Evolutionary conservation across 1,284 basidiomycete genomes (phyloP).

Genomic region (Irpex sp.): DNA sequence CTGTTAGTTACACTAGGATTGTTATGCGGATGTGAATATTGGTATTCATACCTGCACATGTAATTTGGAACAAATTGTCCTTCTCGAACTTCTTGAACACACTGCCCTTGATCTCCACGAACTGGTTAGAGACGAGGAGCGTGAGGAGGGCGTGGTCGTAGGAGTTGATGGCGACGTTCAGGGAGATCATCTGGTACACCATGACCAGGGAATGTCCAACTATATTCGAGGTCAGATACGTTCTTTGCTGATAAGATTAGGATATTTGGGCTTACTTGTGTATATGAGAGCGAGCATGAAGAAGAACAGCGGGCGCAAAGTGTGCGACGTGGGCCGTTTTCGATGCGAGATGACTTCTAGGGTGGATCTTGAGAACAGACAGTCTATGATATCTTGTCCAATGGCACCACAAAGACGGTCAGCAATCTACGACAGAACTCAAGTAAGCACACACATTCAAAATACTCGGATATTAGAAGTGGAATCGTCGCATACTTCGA

Average conservation of each 20-base stretch:
- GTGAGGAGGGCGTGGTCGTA: constrained; percentile 97
- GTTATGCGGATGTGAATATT: background rate
- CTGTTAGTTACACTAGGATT: background rate
- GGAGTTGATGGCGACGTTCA: constrained; percentile 98
- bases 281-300: constrained; percentile 85
- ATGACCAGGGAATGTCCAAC: constrained; percentile 92
- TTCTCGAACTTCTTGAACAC: constrained; percentile 99
- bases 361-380: constrained; percentile 91
- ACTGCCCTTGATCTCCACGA: constrained; percentile 99
- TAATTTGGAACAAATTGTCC: constrained; percentile 99
- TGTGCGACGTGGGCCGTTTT: constrained; percentile 54
- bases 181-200: constrained; percentile 92
- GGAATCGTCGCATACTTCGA: constrained; percentile 62
- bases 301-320: constrained; percentile 79
- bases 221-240: constrained; percentile 27
- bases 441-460: background rate
- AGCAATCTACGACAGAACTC: constrained; percentile 67
- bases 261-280: constrained; percentile 64
- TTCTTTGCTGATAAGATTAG: background rate
- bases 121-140: constrained; percentile 95
- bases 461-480: background rate
- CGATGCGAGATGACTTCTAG: constrained; percentile 71
- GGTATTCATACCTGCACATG: constrained; percentile 72
- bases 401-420: constrained; percentile 95
- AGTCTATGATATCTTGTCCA: constrained; percentile 96